These are phyloP conservation scores for Saccharomyces cerevisiae DNA, from an alignment of 805 yeast genomes.

Conservation along the genomic window DNA sequence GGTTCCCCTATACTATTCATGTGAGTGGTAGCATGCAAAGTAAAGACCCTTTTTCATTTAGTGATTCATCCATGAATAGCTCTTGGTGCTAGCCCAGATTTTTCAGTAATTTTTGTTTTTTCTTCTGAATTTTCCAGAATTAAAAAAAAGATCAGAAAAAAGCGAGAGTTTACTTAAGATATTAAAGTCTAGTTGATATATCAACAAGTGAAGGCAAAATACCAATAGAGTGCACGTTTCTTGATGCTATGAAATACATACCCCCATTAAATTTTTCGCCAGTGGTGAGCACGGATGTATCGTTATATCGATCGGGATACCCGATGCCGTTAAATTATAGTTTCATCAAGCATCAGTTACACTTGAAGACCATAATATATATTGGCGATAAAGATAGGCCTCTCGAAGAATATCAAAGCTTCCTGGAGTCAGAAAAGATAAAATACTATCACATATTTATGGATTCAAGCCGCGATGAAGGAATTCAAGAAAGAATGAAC, in stretches of 20 bases:
- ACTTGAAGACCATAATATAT: constrained; percentile 72
- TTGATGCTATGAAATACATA: constrained; percentile 35
- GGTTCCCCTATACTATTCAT: not conserved
- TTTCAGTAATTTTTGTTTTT: not conserved
- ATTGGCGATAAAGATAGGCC: constrained; percentile 65
- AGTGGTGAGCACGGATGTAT: constrained; percentile 57
- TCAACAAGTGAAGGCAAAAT: not conserved
- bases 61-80: not conserved
- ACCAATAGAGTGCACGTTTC: not conserved
- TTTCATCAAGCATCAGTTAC: constrained; percentile 57
- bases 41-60: not conserved
- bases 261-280: constrained; percentile 90
- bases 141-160: not conserved
- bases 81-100: not conserved
- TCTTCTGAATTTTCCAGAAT: not conserved
- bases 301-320: constrained; percentile 85
- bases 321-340: constrained; percentile 82
- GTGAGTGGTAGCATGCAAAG: not conserved
- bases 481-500: constrained; percentile 48
- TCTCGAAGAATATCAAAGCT: constrained; percentile 50
- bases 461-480: constrained; percentile 71
- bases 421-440: constrained; percentile 52
- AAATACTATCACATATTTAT: constrained; percentile 52
- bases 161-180: not conserved
- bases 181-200: not conserved